Evolutionary conservation across 179 eudicot genomes (phyloP).

Genomic region (Spergularia azorica): DNA sequence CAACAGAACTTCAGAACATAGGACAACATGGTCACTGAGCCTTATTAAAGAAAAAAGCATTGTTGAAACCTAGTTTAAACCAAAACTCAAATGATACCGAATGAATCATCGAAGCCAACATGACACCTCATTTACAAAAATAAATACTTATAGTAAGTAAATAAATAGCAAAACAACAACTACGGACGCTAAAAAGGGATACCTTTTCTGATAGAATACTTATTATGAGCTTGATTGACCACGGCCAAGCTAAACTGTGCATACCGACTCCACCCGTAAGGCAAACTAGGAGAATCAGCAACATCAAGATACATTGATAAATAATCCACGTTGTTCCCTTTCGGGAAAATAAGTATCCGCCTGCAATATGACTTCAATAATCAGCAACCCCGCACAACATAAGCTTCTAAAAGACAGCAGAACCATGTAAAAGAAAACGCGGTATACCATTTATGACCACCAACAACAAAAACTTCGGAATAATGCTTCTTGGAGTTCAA

Average conservation of each 20-base stretch:
- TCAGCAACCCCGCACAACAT: conserved; percentile 21
- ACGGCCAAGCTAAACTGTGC: conserved; percentile 98
- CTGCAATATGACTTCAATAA: conserved; percentile 38
- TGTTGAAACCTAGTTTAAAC: conserved; percentile 1
- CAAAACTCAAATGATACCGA: not conserved
- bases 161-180: not conserved
- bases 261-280: conserved; percentile 96
- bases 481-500: conserved; percentile 74
- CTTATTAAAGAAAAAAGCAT: not conserved
- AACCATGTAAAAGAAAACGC: not conserved
- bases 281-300: conserved; percentile 83
- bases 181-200: not conserved
- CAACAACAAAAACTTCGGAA: conserved; percentile 74
- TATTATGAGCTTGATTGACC: conserved; percentile 68
- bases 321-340: conserved; percentile 90
- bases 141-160: not conserved
- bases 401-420: not conserved
- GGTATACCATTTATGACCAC: conserved; percentile 81
- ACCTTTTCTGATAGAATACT: conserved; percentile 85
- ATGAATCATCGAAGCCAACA: not conserved
- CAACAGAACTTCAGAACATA: not conserved
- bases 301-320: conserved; percentile 95
- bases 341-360: conserved; percentile 91
- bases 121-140: conserved; percentile 7
- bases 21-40: not conserved